Evolutionary conservation across 1,139 yeast species (phyloP), one percentile per base, ranked within the genome.

Genomic region (Magnusiomyces tetraspermus): DNA sequence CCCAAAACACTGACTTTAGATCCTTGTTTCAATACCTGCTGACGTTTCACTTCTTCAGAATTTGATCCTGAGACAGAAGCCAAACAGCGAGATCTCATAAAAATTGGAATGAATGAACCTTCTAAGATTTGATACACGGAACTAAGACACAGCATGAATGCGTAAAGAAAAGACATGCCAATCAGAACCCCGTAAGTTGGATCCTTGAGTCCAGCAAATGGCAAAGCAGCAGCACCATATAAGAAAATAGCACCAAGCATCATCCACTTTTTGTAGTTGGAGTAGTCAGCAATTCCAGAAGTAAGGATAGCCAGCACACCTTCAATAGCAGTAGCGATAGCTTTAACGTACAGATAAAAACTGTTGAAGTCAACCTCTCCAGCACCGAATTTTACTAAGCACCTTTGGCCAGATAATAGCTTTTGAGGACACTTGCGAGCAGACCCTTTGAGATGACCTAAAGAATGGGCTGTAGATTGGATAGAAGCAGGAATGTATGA

Each of bases 231-330:
- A 0, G 62, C 51, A 1, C 77, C 77, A 57, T 68, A 73, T 0
- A 71, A 33, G 11, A 63, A 50, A 22, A 73, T 69, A 1, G 75
- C 64, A 1, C 60, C 60, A 38, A 71, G 63, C 53, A 73, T 60
- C 10, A 71, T 58, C 59, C 67, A 59, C 52, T 72, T 73, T 43
- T 73, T 63, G 53, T 70, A 70, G 55, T 71, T 69, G n/a, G 75
- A 67, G 58, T 68, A 74, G 55, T 74, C 78, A 6, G 76, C 77
- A 54, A 73, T 62, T 0, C 76, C 75, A 73, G 73, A 71, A 17
- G 73, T 55, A 22, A 71, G 53, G n/a, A 74, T 61, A 1, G 76
- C 67, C 6, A 73, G 54, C 1, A 72, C 55, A 1, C 76, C 76
- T 57, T 74, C 77, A 23, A 71, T 23, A 0, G 76, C 69, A 1